phyloP scores from a whole-genome alignment of 2,329 filamentous ascomycete genomes.

The Monilinia fructigena region DNA sequence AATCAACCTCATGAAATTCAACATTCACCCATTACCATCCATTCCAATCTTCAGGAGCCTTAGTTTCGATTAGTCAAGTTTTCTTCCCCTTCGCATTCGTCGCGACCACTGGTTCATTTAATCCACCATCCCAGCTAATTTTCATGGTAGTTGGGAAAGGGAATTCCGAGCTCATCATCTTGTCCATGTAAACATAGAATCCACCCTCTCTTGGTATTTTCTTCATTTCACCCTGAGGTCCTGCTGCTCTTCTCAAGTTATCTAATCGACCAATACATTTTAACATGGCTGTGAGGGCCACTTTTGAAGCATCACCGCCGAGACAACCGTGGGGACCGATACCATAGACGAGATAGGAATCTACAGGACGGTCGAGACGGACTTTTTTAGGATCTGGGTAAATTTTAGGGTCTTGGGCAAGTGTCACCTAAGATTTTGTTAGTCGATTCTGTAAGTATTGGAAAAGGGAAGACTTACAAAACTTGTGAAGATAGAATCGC shows the following conservation, averaged over 20 bases:
- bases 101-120: constrained; percentile 16
- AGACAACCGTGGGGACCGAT: constrained; percentile 62
- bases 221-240: constrained; percentile 26
- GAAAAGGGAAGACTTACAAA: constrained; percentile 12
- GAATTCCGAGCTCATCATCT: constrained; percentile 52
- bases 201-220: constrained; percentile 23
- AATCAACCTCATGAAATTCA: no score
- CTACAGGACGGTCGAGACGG: constrained; percentile 60
- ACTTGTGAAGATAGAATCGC: constrained; percentile 18
- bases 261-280: constrained; percentile 24
- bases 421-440: constrained; percentile 2
- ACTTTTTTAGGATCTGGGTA: constrained; percentile 63
- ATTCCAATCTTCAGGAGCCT: constrained; percentile 4
- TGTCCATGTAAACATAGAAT: constrained; percentile 26
- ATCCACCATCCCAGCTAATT: constrained; percentile 30
- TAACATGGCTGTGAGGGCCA: constrained; percentile 56
- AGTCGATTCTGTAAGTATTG: neutral
- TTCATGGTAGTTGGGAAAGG: constrained; percentile 45
- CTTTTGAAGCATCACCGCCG: constrained; percentile 48
- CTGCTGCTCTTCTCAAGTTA: constrained; percentile 25
- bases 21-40: neutral
- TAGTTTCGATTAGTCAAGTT: neutral
- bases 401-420: constrained; percentile 47
- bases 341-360: constrained; percentile 63
- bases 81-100: constrained; percentile 10